Percentiles rank a stretch among this genome's conserved stretches.
Conservation (phyloP, 306 rosid species). For the Adenanthera pavonina region DNA sequence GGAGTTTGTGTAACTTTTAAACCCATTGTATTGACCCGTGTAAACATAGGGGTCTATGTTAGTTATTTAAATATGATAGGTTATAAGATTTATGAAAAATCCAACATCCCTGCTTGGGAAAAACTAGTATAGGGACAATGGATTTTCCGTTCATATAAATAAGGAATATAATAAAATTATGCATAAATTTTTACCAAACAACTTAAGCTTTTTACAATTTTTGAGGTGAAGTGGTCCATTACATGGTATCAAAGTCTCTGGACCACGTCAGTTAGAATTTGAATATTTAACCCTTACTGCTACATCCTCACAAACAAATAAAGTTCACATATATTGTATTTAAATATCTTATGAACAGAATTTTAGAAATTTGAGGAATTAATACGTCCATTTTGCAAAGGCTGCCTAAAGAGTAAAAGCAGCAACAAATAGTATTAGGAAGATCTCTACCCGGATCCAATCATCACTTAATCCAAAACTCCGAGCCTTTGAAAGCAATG, state of each 20-base stretch:
- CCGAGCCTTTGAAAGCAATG: slow-evolving; percentile 94
- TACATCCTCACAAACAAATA: neutral
- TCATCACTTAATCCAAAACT: slow-evolving; percentile 86
- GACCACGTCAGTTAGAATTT: neutral
- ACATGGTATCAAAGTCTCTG: neutral
- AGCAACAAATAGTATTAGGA: slow-evolving; percentile 19
- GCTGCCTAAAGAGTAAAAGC: neutral
- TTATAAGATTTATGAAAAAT: neutral
- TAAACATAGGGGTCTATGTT: too few relatives aligned
- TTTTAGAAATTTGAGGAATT: neutral
- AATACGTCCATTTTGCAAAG: neutral
- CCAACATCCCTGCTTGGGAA: neutral
- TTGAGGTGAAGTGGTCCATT: neutral
- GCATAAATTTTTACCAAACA: neutral
- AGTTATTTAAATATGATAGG: too few relatives aligned
- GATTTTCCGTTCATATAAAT: neutral
- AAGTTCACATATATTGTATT: neutral
- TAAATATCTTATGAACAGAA: neutral
- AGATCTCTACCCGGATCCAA: slow-evolving; percentile 81
- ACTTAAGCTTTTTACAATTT: neutral
- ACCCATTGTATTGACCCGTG: too few relatives aligned
- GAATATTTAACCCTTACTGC: neutral
- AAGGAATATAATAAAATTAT: neutral
- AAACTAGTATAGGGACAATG: neutral
- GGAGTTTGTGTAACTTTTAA: too few relatives aligned